Base-by-base conservation (phyloP, 371 early-diverging fungal species). In the Mortierella sp. region DNA sequence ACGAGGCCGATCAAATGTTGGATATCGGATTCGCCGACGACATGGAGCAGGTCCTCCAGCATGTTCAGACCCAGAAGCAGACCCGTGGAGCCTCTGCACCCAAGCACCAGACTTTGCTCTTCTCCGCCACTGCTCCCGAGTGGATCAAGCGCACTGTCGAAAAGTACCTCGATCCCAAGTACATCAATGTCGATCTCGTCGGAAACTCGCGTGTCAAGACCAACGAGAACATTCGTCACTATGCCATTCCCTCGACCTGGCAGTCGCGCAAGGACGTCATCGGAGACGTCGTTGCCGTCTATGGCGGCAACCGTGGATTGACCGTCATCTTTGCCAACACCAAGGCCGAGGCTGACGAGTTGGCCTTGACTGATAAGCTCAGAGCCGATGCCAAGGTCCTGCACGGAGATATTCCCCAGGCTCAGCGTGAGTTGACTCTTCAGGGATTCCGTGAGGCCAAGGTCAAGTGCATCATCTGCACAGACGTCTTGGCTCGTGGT, bases 1-100 rank as follows among this genome's bases (percentile, higher is more conserved):
- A 99, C 79, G 99, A 99, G 83, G 97, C 97, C 8, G 99, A 99
- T 82, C 92, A 92, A 73, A 92, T 92, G 94, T 87, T 98, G 75
- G 98, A 98, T 82, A 93, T 96, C 80, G 99, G 98, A 47, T 99
- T 99, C 83, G 92, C 93, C 44, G 94, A 93, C 30, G 93, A 93
- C 57, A 93, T 99, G 92, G 94, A 96, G 56, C 91, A 91, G 63
- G 88, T 93, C 30, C 82, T 96, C 21, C 87, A 93, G 60, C 76
- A 83, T 31, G 88, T 93, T 31, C 83, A 89, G 78, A 89, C 88
- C 68, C 95, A 93, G 81, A 94, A 92, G 83, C 80, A 89, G 75
- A 86, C 88, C 64, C 94, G 92, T 80, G 94, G 92, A 78, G 85
- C 79, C 71, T 71, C 57, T 6, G 79, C 71, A 28, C 85, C 78